These are phyloP conservation scores for Stagonosporopsis rhizophila DNA, from an alignment of 2,329 filamentous ascomycete genomes.

Conservation along the genomic window DNA sequence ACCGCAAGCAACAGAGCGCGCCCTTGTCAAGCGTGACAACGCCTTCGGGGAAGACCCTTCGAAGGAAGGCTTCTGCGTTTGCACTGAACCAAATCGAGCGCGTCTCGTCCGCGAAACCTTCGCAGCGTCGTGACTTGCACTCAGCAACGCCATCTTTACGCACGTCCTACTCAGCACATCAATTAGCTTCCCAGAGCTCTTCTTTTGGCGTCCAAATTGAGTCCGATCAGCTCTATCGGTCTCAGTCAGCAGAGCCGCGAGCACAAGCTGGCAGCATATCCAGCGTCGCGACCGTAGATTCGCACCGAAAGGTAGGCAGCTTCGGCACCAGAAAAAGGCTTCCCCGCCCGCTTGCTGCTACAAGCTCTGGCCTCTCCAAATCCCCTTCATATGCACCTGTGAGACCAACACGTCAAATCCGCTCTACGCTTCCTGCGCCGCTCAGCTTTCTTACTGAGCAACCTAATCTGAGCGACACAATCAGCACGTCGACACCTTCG, in stretches of 20 bases:
- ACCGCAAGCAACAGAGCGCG: slow-evolving; percentile 48
- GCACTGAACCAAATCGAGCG: slow-evolving; percentile 43
- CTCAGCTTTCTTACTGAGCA: slow-evolving; percentile 33
- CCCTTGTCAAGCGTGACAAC: slow-evolving; percentile 39
- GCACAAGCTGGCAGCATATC: slow-evolving; percentile 26
- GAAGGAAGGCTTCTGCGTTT: slow-evolving; percentile 47
- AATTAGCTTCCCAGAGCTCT: slow-evolving; percentile 32
- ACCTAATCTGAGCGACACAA: slow-evolving; percentile 21
- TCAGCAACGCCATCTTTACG: slow-evolving; percentile 33
- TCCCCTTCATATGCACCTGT: slow-evolving; percentile 24
- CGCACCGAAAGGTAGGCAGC: slow-evolving; percentile 34
- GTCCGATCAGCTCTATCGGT: slow-evolving; percentile 31
- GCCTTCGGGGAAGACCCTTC: slow-evolving; percentile 43
- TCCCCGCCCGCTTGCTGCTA: slow-evolving; percentile 36
- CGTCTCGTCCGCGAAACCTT: slow-evolving; percentile 26
- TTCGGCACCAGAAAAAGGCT: slow-evolving; percentile 48
- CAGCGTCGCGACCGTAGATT: slow-evolving; percentile 21
- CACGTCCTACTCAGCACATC: slow-evolving; percentile 41
- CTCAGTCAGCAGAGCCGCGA: slow-evolving; percentile 40
- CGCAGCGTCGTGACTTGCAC: slow-evolving; percentile 20
- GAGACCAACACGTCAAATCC: slow-evolving; percentile 25
- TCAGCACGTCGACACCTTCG: slow-evolving; percentile 33
- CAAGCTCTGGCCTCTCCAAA: slow-evolving; percentile 12
- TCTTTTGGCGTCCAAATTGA: slow-evolving; percentile 17
- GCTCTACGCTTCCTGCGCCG: slow-evolving; percentile 27